Percentiles rank a stretch among this genome's conserved stretches.
Evolutionary conservation across 495 filamentous ascomycete species (phyloP).

Genomic region (Tetracladium setigerum): DNA sequence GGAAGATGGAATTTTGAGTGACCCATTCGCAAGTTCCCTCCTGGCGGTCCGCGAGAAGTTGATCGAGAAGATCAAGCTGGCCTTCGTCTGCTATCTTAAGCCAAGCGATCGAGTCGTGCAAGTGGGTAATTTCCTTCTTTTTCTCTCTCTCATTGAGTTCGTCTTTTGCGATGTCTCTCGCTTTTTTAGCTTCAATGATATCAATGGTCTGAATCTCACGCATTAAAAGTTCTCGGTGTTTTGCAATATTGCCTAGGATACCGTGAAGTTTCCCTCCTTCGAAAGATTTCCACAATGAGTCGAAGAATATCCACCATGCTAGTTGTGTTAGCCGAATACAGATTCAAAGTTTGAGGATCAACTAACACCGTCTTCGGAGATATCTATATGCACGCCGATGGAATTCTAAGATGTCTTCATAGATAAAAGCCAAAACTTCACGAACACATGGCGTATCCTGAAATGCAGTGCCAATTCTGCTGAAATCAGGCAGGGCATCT

Average conservation of each 20-base stretch:
- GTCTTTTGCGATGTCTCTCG: slow-evolving; percentile 6
- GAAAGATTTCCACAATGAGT: slow-evolving; percentile 26
- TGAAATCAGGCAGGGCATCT: slow-evolving; percentile 28
- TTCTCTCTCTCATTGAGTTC: slow-evolving; percentile 5
- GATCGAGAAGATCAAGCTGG: slow-evolving; percentile 9
- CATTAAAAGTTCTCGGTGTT: slow-evolving; percentile 26
- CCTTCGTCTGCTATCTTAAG: not conserved
- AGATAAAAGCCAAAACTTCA: slow-evolving; percentile 24
- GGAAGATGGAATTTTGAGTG: slow-evolving; percentile 2
- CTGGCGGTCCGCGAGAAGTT: slow-evolving; percentile 2
- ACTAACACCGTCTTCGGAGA: slow-evolving; percentile 24
- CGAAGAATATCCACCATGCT: slow-evolving; percentile 30
- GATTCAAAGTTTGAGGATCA: not conserved
- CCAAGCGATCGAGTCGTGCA: slow-evolving; percentile 12
- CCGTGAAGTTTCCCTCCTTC: slow-evolving; percentile 19
- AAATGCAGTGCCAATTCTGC: slow-evolving; percentile 21
- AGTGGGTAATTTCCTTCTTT: not conserved
- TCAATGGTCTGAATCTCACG: slow-evolving; percentile 24
- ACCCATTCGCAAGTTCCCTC: slow-evolving; percentile 15
- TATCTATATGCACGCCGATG: slow-evolving; percentile 32
- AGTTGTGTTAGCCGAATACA: not conserved
- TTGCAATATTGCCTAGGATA: slow-evolving; percentile 24
- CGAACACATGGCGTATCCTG: slow-evolving; percentile 23
- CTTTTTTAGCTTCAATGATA: slow-evolving; percentile 20
- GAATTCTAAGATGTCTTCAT: slow-evolving; percentile 32